A percentile compares a stretch with the other conserved stretches of the same genome.
Conservation (phyloP, 78 protist genomes). For the Neovahlkampfia damariscottae region DNA sequence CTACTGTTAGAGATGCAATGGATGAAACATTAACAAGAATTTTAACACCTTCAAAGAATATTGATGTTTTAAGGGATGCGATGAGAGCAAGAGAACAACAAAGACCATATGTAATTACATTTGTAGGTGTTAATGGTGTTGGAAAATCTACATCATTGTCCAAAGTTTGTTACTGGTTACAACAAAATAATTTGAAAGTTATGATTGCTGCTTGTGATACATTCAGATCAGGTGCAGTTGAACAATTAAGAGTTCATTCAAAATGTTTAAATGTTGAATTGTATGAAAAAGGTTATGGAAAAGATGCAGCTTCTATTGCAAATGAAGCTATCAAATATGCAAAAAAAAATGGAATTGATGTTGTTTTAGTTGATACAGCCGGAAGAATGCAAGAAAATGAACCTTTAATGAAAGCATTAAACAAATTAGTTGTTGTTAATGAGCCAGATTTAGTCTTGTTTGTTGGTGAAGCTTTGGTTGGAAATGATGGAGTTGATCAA, state of each 20-base stretch:
- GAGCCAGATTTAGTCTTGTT: conserved; percentile 91
- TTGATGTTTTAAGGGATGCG: conserved; percentile 66
- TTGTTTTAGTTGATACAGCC: conserved; percentile 95
- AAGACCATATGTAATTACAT: conserved; percentile 60
- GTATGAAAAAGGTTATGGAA: conserved; percentile 81
- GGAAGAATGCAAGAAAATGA: conserved; percentile 98
- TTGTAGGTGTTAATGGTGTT: conserved; percentile 88
- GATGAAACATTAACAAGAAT: conserved; percentile 68
- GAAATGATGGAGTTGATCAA: conserved; percentile 98
- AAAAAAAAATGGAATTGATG: conserved; percentile 33
- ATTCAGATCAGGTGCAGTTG: conserved; percentile 97
- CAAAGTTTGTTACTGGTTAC: conserved; percentile 72
- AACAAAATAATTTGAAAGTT: conserved; percentile 48
- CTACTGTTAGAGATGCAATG: conserved; percentile 43
- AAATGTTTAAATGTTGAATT: conserved; percentile 44
- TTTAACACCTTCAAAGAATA: conserved; percentile 71
- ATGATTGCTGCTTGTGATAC: conserved; percentile 99
- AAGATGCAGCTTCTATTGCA: conserved; percentile 84
- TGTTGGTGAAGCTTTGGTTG: conserved; percentile 99
- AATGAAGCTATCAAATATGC: conserved; percentile 69
- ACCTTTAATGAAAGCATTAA: conserved; percentile 86
- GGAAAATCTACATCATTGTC: conserved; percentile 91
- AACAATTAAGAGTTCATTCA: conserved; percentile 88
- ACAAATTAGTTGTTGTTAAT: conserved; percentile 67
- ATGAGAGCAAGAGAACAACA: neutral